Percentiles rank a stretch among this genome's conserved stretches.
Conservation (phyloP, 331 rosid genomes). For the Phaseolus coccineus region DNA sequence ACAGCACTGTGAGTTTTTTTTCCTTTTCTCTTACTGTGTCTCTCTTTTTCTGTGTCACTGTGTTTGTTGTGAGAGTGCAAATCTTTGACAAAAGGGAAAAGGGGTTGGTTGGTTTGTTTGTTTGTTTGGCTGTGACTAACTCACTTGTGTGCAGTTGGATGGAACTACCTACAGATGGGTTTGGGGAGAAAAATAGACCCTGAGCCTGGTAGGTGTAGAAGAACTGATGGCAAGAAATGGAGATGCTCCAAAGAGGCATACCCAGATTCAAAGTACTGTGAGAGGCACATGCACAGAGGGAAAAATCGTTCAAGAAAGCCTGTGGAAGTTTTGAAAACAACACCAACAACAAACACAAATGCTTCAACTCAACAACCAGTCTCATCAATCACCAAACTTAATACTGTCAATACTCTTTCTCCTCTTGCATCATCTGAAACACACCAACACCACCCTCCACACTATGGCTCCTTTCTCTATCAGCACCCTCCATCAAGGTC, state of each 20-base stretch:
- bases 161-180: constrained; percentile 91
- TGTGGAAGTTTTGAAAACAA: constrained; percentile 87
- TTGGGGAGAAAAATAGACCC: constrained; percentile 88
- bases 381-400: constrained; percentile 56
- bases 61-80: not conserved
- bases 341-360: constrained; percentile 41
- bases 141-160: constrained; percentile 67
- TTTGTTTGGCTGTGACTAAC: not conserved
- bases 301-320: constrained; percentile 99
- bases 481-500: constrained; percentile 51
- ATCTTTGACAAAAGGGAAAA: constrained; percentile 36
- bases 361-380: constrained; percentile 44
- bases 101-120: constrained; percentile 28
- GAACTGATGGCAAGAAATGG: constrained; percentile 98
- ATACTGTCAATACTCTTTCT: constrained; percentile 23
- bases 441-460: constrained; percentile 37
- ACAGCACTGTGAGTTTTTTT: constrained; percentile 59
- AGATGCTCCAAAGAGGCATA: constrained; percentile 92
- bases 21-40: not conserved
- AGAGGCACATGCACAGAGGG: constrained; percentile 97
- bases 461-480: constrained; percentile 50
- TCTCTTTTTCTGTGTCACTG: not conserved
- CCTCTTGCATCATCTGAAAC: constrained; percentile 47
- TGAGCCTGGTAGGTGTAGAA: constrained; percentile 95
- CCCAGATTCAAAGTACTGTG: constrained; percentile 89